Base-by-base conservation (phyloP, 495 filamentous ascomycete genomes). In the Podospora comata region DNA sequence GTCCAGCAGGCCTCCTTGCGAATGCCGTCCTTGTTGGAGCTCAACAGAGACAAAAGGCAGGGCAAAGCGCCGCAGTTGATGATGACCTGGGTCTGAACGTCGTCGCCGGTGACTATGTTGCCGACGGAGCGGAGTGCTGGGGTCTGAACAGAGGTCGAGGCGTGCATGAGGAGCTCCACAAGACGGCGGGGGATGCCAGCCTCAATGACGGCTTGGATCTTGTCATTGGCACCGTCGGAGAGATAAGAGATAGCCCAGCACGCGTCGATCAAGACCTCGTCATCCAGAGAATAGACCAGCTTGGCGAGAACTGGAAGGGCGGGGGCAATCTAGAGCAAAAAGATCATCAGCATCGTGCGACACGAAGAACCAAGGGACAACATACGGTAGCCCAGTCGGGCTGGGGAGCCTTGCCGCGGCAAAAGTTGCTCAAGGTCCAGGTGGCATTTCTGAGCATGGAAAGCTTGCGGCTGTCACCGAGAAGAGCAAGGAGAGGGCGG, bases 1-100 rank as follows among this genome's bases (percentile, higher is more conserved):
- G 96, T 99, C 96, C 96, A 99, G 86, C 96, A 99, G 30, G 96
- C 96, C 79, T 99, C 96, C 84, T 99, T 99, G 65, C 96, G 93
- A 68, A 99, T 99, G 13, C 96, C 96, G 74, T 99, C 96, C 85
- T 99, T 99, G 76, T 90, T 91, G 65, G 95, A 98, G 82, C 93
- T 91, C 65, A 99, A 85, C 9, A 99, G 90, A 27, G 94, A 94
- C 32, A 97, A 85, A 20, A 99, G 85, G 66, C 94, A 96, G 53
- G 94, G 90, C 16, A 99, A 85, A 62, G 96, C 88, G 62, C 96
- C 96, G 74, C 92, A 96, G 86, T 99, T 99, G 79, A 99, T 98
- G 78, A 99, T 97, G 65, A 99, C 93, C 77, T 99, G 96, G 16
- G 96, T 99, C 79, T 99, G 96, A 30, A 98, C 91, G 77, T 99